Percentiles rank a stretch among this genome's conserved stretches.
Evolutionary conservation across 2,329 filamentous ascomycete genomes (phyloP).

Genomic region (Xylariaceae sp.): DNA sequence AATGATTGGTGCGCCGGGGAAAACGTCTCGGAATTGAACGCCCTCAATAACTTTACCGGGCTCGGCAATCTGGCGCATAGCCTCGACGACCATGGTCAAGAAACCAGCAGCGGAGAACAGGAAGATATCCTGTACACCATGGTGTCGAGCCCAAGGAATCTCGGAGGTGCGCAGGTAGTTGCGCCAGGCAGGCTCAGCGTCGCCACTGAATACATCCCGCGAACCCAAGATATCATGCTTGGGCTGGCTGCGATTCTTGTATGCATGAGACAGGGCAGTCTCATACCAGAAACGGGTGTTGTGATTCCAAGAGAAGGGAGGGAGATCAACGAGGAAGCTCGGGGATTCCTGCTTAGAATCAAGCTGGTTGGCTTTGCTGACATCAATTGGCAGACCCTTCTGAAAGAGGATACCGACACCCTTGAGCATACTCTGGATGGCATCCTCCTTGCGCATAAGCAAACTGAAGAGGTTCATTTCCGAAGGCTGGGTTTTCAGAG

Average conservation of each 20-base stretch:
- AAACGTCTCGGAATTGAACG: conserved; percentile 32
- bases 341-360: conserved; percentile 29
- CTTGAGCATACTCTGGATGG: conserved; percentile 29
- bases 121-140: conserved; percentile 43
- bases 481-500: conserved; percentile 25
- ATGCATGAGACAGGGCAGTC: conserved; percentile 32
- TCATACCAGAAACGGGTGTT: conserved; percentile 38
- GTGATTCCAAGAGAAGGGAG: conserved; percentile 45
- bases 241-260: conserved; percentile 32
- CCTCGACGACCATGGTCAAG: conserved; percentile 35
- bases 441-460: conserved; percentile 30
- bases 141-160: conserved; percentile 44
- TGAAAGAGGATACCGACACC: conserved; percentile 28
- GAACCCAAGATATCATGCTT: conserved; percentile 39
- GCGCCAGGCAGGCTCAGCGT: conserved; percentile 33
- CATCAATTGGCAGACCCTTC: conserved; percentile 30
- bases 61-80: conserved; percentile 29
- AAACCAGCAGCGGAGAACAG: conserved; percentile 43
- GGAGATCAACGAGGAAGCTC: conserved; percentile 34
- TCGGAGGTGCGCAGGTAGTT: conserved; percentile 34
- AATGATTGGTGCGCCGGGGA: conserved; percentile 25
- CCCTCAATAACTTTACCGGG: conserved; percentile 26
- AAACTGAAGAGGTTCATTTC: conserved; percentile 26
- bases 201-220: conserved; percentile 27
- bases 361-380: conserved; percentile 32